Base-by-base conservation (phyloP, 768 basidiomycete species). In the Mycena metata region DNA sequence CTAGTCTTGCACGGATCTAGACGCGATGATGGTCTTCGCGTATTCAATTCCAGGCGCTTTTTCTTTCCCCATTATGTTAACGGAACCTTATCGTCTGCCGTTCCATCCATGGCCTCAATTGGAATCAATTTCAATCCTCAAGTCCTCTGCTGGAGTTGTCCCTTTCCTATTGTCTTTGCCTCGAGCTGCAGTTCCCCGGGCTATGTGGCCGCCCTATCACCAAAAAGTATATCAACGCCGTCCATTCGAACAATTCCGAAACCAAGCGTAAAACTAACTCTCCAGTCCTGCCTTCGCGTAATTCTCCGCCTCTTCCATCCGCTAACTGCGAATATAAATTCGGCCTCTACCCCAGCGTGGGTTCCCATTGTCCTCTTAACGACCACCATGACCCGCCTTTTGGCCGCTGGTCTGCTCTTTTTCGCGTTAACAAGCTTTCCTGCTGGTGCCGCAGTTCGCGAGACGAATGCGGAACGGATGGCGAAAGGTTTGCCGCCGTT, bases 1-100 rank as follows among this genome's bases (percentile, higher is more conserved):
- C 79, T 58, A 84, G 82, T 13, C 49, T 78, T 58, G 79, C 80
- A 30, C 73, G 76, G 57, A 23, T n/a, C 55, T 47, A 64, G 54
- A 64, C 47, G 63, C 30, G 43, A 5, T 12, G 43, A 5, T 12
- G 4, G 19, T 61, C 72, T 45, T 82, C 45, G 21, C 8, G 15
- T 17, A n/a, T 33, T 66, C 47, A 56, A 59, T 2, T 19, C 24
- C n/a, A 30, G n/a, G 7, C 1, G 17, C 16, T 17, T 46, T 42
- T 39, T 24, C n/a, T 13, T 16, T 42, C 9, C 17, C 3, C 8
- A 36, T 39, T 19, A 45, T 35, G 7, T 21, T 16, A 5, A 10
- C 13, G 26, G 12, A 16, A 21, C 16, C 15, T 21, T 26, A n/a
- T n/a, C 21, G 11, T 21, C n/a, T 15, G 42, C n/a, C 13, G 26